Percentiles rank a stretch among this genome's conserved stretches.
These are phyloP conservation scores for Microbotryum scabiosae DNA, from an alignment of 1,284 basidiomycete species.

Conservation along the genomic window DNA sequence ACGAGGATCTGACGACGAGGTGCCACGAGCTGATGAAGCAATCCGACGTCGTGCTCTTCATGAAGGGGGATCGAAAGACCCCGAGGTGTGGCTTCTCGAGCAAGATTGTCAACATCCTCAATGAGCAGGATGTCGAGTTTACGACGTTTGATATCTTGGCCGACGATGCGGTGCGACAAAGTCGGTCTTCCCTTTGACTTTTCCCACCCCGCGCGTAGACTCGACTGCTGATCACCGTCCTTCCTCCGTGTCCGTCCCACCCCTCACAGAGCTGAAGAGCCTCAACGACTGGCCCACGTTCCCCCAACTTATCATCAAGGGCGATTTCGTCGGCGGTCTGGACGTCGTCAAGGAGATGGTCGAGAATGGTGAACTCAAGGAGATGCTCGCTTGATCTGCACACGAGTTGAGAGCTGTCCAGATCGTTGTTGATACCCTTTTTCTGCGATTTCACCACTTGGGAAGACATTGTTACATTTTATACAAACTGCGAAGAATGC, in stretches of 20 bases:
- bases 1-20: conserved; percentile 58
- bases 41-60: conserved; percentile 74
- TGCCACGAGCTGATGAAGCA: conserved; percentile 58
- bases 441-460: too few species aligned
- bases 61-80: conserved; percentile 84
- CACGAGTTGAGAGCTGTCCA: too few species aligned
- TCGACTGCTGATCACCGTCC: not conserved
- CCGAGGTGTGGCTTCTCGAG: conserved; percentile 76
- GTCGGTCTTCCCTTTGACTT: conserved; percentile 40
- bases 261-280: conserved; percentile 48
- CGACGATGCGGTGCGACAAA: conserved; percentile 61
- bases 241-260: not conserved
- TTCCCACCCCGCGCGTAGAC: too few species aligned
- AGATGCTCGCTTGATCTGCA: conserved; percentile 45
- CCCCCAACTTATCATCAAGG: conserved; percentile 57
- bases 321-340: conserved; percentile 63
- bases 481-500: too few species aligned
- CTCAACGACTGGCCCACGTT: conserved; percentile 61
- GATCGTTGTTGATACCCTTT: too few species aligned
- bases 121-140: conserved; percentile 56
- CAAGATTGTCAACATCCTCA: conserved; percentile 57
- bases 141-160: conserved; percentile 63
- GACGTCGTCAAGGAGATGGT: conserved; percentile 44
- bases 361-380: conserved; percentile 54
- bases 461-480: too few species aligned